Conservation (phyloP, 176 grass and related monocot genomes). For the Miscanthus lutarioriparius region DNA sequence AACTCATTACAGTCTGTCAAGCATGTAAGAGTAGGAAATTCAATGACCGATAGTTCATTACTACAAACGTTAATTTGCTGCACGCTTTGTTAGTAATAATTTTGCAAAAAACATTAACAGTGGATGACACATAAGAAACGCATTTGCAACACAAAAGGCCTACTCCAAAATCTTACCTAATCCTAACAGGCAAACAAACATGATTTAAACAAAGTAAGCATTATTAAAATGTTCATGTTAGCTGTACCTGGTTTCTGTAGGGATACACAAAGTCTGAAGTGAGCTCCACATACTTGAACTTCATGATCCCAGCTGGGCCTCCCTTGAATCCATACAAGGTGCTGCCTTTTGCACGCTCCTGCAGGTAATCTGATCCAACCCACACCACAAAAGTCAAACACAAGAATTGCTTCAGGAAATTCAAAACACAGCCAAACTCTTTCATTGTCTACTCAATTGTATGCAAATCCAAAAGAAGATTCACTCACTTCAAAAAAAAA, state of each 20-base stretch:
- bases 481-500: background rate
- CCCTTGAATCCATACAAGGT: conserved; percentile 88
- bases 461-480: too few relatives aligned
- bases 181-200: background rate
- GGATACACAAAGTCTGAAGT: conserved; percentile 86
- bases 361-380: conserved; percentile 65
- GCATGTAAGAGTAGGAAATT: background rate
- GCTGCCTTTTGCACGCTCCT: conserved; percentile 75
- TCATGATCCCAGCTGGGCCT: conserved; percentile 95
- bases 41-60: background rate
- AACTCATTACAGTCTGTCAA: background rate
- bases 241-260: conserved; percentile 91
- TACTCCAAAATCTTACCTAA: too few relatives aligned
- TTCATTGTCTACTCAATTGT: background rate
- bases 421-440: background rate
- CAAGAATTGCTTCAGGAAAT: background rate
- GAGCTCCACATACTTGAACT: conserved; percentile 83
- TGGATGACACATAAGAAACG: too few relatives aligned
- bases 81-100: background rate
- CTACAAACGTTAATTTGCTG: background rate
- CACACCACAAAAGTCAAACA: conserved; percentile 6
- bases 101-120: background rate
- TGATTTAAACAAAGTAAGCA: background rate
- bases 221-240: background rate
- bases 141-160: too few relatives aligned